Evolutionary conservation across 441 rosid genomes (phyloP), one percentile per base, ranked within the genome.

Genomic region (Viola pubescens): DNA sequence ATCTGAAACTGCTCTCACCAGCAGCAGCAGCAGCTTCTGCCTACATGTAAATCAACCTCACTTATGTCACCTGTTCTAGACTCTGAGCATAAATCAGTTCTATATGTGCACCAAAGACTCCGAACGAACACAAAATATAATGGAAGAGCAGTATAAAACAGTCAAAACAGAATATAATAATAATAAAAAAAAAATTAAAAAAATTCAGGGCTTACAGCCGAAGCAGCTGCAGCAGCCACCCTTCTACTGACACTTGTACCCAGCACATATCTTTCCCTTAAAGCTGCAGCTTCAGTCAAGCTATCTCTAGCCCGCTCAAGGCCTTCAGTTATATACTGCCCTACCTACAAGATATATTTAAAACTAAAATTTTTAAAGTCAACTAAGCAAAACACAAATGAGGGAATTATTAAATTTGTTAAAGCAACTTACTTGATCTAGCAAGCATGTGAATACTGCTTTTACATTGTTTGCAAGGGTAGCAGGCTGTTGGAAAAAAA

Each of bases 11-110:
- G 86, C 84, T 94, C 84, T 94, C 99, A 64, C 99, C 97, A 67
- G 99, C 98, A 52, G 95, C 97, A 45, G 99, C 98, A 60, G 98
- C 98, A 52, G 98, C 99, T 83, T 94, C 97, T 68, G 97, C 97
- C 98, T 94, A 79, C 76, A 77, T 60, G 52, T 75, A 75, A 39
- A 61, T 60, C 58, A 67, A 57, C 58, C 56, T 62, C 52, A 61
- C 39, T 79, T 60, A 55, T 54, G 26, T 64, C 46, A 65, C 48
- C 52, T 12, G 52, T 48, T 62, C 51, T 19, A 54, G 52, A 63
- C 52, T 16, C 12, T 48, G 34, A 45, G 34, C 50, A 52, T 37
- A 9, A 13, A 62, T 5, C 43, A 51, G 13, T 2, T 26, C 34
- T 26, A 26, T 26, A 26, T 26, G 34, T 26, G 34, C 2, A 26